Evolutionary conservation across 441 rosid species (phyloP).

Genomic region (Brassica hybrid): DNA sequence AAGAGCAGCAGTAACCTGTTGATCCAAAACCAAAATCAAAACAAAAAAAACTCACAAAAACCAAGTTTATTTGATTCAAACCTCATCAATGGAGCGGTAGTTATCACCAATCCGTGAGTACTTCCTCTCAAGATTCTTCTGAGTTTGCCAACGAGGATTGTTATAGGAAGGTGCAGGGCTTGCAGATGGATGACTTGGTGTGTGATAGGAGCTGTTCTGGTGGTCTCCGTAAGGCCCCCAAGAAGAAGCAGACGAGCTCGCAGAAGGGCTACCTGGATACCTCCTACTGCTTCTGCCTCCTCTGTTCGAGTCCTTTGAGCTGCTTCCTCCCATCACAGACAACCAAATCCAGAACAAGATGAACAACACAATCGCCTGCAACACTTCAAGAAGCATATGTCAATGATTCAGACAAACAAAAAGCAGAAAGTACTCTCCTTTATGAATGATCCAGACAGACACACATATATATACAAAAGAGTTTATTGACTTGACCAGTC

Average conservation of each 20-base stretch:
- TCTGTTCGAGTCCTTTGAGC: conserved; percentile 26
- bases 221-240: conserved; percentile 27
- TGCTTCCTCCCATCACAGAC: conserved; percentile 43
- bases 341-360: conserved; percentile 40
- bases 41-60: conserved; percentile 14
- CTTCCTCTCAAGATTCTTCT: conserved; percentile 71
- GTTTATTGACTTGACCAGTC: conserved; percentile 34
- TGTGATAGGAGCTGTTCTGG: conserved; percentile 29
- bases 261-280: conserved; percentile 29
- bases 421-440: conserved; percentile 5
- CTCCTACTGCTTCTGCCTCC: conserved; percentile 20
- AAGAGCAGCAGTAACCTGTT: conserved; percentile 80
- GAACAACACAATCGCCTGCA: conserved; percentile 40
- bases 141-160: conserved; percentile 29
- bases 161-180: conserved; percentile 28
- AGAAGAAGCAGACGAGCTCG: conserved; percentile 31
- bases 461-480: not conserved
- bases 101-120: conserved; percentile 80
- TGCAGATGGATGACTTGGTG: conserved; percentile 42
- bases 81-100: conserved; percentile 81
- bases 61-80: conserved; percentile 30
- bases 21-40: not conserved
- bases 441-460: conserved; percentile 2
- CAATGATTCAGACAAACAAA: conserved; percentile 11
- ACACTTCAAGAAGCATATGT: conserved; percentile 40